Evolutionary conservation across 2,329 filamentous ascomycete species (phyloP).

Genomic region (Neoarthrinium moseri): DNA sequence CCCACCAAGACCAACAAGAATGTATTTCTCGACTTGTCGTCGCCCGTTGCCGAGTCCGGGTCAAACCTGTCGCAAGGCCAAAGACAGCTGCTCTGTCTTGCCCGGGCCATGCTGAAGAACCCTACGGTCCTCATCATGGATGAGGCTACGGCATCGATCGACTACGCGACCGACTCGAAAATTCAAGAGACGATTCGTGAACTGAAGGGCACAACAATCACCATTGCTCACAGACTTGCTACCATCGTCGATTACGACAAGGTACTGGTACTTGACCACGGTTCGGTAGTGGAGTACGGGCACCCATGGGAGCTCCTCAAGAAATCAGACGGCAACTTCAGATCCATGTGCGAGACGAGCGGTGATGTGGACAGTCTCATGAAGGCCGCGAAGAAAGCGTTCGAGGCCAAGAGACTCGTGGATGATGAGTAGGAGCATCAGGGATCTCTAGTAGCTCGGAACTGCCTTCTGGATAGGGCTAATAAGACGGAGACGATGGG

Average conservation of each 20-base stretch:
- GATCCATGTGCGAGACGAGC: constrained; percentile 64
- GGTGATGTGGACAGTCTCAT: constrained; percentile 52
- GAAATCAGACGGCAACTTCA: constrained; percentile 64
- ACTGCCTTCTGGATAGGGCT: background rate
- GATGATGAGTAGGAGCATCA: constrained; percentile 31
- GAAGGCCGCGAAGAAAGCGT: constrained; percentile 56
- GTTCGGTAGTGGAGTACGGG: constrained; percentile 83
- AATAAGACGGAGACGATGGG: background rate
- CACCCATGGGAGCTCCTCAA: constrained; percentile 81
- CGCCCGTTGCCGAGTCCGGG: constrained; percentile 83
- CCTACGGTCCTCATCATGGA: constrained; percentile 98
- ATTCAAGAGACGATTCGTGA: constrained; percentile 97
- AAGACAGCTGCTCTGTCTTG: constrained; percentile 89
- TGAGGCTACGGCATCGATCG: constrained; percentile 95
- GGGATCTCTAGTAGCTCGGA: background rate
- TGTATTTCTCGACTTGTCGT: constrained; percentile 83
- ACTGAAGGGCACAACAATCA: constrained; percentile 89
- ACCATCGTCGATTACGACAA: constrained; percentile 99
- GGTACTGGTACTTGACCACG: constrained; percentile 90
- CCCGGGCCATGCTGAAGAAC: constrained; percentile 85
- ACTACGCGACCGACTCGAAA: constrained; percentile 92
- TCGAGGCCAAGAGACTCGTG: constrained; percentile 36
- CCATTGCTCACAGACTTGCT: constrained; percentile 91
- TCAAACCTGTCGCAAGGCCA: constrained; percentile 95
- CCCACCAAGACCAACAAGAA: constrained; percentile 79